Base-by-base conservation (phyloP, 140 eudicot species). In the Ambrosia hybrid region DNA sequence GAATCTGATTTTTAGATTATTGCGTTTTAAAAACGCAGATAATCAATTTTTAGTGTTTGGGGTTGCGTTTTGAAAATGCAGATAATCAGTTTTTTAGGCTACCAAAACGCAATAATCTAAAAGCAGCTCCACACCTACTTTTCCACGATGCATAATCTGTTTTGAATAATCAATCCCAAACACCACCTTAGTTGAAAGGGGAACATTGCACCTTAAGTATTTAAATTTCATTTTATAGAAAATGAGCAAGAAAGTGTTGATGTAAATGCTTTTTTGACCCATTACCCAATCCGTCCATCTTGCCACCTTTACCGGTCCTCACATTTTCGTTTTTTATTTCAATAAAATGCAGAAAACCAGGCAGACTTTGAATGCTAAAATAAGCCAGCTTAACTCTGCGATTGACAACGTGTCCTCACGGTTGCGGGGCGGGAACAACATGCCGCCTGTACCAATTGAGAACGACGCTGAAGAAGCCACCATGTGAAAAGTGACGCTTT, bases 361-460 rank as follows among this genome's bases (percentile, higher is more conserved):
- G 81, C 86, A 90, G 72, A 87, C 87, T 63, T 78, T 93, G 85
- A 90, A 84, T 84, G 80, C 89, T n/a, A 93, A 87, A 81, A 82
- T 93, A 34, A 73, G 83, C 73, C 98, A 93, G 81, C 97, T 93
- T 39, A 93, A 90, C 77, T 79, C 95, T 38, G 98, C 97, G 39
- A 93, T 93, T 70, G 96, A 90, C 88, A 90, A 90, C 6, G 98
- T 93, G 57, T 78, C 95, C 0, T 74, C 93, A 13, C 90, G 96
- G 53, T 79, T 93, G 83, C 79, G 96, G 33, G 98, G 96, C 39
- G 88, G 98, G 61, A 85, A 82, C 9, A 87, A 83, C 53, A 62
- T 69, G 78, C 89, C 95, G 6, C 80, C 61, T 16, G 86, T 82
- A 30, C 93, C 98, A 3, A 73, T 84, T 76, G 91, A 89, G 76